A percentile compares a stretch with the other conserved stretches of the same genome.
These are phyloP conservation scores for Oryza glaberrima DNA, from an alignment of 176 grass and related monocot genomes.

Conservation along the genomic window DNA sequence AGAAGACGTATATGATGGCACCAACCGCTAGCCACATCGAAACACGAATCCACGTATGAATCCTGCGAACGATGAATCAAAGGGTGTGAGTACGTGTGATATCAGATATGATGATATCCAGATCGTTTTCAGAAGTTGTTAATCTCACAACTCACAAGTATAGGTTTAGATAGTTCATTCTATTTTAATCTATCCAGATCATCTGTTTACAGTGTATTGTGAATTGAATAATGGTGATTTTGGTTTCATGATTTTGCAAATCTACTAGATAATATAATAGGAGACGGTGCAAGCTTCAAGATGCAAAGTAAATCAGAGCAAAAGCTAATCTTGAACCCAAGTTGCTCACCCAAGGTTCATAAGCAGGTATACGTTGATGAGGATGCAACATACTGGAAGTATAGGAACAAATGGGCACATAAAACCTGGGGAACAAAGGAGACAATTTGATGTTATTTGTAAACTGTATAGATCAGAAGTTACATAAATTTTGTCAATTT, in stretches of 20 bases:
- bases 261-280: constrained; percentile 1
- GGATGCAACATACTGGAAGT: constrained; percentile 75
- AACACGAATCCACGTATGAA: constrained; percentile 74
- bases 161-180: neutral
- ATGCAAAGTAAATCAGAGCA: neutral
- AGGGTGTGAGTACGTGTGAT: neutral
- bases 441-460: constrained; percentile 23
- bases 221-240: neutral
- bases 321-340: neutral
- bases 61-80: constrained; percentile 43
- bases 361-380: constrained; percentile 75
- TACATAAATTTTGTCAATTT: constrained; percentile 12
- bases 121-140: constrained; percentile 22
- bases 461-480: constrained; percentile 1
- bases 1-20: constrained; percentile 73
- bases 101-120: neutral
- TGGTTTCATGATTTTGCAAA: neutral
- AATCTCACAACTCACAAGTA: constrained; percentile 15
- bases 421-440: constrained; percentile 57
- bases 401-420: constrained; percentile 82
- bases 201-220: neutral
- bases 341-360: constrained; percentile 65
- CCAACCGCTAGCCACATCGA: constrained; percentile 70
- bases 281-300: neutral
- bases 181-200: neutral